These are phyloP conservation scores for Crepidotus variabilis DNA, from an alignment of 768 basidiomycete species.

Conservation along the genomic window DNA sequence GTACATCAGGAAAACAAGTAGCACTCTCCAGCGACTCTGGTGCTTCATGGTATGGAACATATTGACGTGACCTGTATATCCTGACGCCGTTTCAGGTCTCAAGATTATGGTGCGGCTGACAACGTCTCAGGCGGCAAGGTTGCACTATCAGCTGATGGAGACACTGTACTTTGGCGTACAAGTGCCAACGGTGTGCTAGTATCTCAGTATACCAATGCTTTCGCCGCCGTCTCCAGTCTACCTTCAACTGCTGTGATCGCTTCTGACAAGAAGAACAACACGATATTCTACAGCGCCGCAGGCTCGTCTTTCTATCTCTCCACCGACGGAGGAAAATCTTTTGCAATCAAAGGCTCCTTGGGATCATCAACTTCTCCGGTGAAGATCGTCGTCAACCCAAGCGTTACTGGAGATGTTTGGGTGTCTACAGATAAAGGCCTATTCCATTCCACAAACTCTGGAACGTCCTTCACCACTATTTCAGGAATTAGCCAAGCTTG, in stretches of 20 bases:
- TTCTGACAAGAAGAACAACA: slow-evolving; percentile 56
- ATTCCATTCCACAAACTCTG: slow-evolving; percentile 54
- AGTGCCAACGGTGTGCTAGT: slow-evolving; percentile 44
- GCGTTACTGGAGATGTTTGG: slow-evolving; percentile 58
- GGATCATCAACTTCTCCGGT: slow-evolving; percentile 44
- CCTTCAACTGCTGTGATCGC: slow-evolving; percentile 54
- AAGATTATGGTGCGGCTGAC: slow-evolving; percentile 51
- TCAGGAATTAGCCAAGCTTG: slow-evolving; percentile 47
- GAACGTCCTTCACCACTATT: slow-evolving; percentile 44
- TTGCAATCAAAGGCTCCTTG: slow-evolving; percentile 37
- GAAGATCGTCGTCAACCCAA: slow-evolving; percentile 53
- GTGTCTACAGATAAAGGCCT: slow-evolving; percentile 55
- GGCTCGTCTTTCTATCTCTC: slow-evolving; percentile 58
- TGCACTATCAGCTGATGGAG: slow-evolving; percentile 48
- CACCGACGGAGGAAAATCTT: slow-evolving; percentile 51
- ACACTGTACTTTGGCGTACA: slow-evolving; percentile 57
- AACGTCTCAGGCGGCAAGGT: slow-evolving; percentile 41
- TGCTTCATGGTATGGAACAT: slow-evolving; percentile 35
- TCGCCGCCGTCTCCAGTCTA: slow-evolving; percentile 46
- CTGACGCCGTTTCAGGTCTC: slow-evolving; percentile 10
- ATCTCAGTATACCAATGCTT: slow-evolving; percentile 46
- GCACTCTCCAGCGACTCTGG: slow-evolving; percentile 55
- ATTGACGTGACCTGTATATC: no score
- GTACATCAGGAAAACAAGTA: slow-evolving; percentile 47
- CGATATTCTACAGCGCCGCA: slow-evolving; percentile 57